Evolutionary conservation across 179 eudicot species (phyloP), one percentile per base, ranked within the genome.

Genomic region (Silene coronaria): DNA sequence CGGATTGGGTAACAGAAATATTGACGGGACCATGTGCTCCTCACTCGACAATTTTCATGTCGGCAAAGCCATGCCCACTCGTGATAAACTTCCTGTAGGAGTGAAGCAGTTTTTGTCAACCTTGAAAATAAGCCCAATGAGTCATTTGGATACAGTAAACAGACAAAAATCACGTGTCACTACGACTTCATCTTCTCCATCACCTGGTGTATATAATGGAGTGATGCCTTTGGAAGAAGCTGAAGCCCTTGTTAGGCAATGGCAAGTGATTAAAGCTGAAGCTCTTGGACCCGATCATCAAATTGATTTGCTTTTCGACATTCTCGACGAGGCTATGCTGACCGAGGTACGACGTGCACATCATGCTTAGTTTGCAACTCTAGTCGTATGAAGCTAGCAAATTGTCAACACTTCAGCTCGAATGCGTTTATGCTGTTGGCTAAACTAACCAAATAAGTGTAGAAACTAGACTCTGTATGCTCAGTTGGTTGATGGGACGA

Each of bases 231-330:
- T 88, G 55, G 92, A 91, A 86, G 99, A 93, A 80, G 99, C 99
- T 83, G 99, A 93, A 82, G 81, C 84, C 69, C 97, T 96, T 83
- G 97, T 96, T 75, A 90, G 90, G 87, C 91, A 86, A 83, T 96
- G 99, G 99, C 99, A 96, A 87, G 71, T 72, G 55, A 84, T 87
- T 69, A 96, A 96, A 85, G 97, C 99, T 30, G 98, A 89, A 81
- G 99, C 96, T 71, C 98, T 96, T 78, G 99, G 99, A 69, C 91
- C 97, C 80, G 82, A 84, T 70, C 90, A 93, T 86, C 83, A 85
- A 80, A 77, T 84, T 70, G 75, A 81, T 68, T 77, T 85, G 77
- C 96, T 96, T 62, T 82, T 74, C 80, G 93, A 93, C 79, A 81
- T 96, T 75, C 97, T 96, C 74, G 99, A 93, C 16, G 98, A 88